Evolutionary conservation across 2,329 filamentous ascomycete genomes (phyloP), one percentile per base, ranked within the genome.

Genomic region (Aotearoamyces nothofagi): DNA sequence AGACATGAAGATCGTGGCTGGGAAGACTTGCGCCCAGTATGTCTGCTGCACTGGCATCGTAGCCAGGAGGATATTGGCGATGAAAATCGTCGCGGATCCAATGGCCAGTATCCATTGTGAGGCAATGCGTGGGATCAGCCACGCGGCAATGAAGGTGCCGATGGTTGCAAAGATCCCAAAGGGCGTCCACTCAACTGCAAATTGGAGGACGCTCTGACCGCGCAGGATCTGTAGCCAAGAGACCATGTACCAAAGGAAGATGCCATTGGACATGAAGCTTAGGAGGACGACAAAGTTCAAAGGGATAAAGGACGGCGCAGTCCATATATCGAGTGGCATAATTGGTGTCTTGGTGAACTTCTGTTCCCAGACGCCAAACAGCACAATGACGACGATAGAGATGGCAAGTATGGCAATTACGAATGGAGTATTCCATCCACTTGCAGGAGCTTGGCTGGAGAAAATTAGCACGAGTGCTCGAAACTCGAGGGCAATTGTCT

Each of bases 81-180:
- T 6, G 45, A 33, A 4, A n/a, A 51, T 43, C 0, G 49, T 39
- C 5, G 42, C 27, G 1, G 53, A 45, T 0, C 61, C 62, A 4
- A 64, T n/a, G n/a, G n/a, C n/a, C 27, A 66, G 42, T 26, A 66
- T 62, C 42, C 51, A 58, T 36, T 63, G 57, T 0, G 61, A 61
- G 1, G 54, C 47, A 0, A 66, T 30, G 2, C 59, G 50, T 0
- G 59, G 58, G 4, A 66, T 53, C 3, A 65, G 42, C 49, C 53
- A 64, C 0, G 57, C 60, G 1, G 53, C 57, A 4, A 55, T 39
- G 25, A 42, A 42, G 3, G 56, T 56, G 1, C 53, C 55, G 0
- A 47, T 37, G 0, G 46, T 45, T 11, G 52, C 54, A 5, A 51
- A 52, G 9, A 63, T 36, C 0, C 49, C 50, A 23, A 63, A 56